These are phyloP conservation scores for Potentilla sterilis DNA, from an alignment of 306 rosid species.

Conservation along the genomic window DNA sequence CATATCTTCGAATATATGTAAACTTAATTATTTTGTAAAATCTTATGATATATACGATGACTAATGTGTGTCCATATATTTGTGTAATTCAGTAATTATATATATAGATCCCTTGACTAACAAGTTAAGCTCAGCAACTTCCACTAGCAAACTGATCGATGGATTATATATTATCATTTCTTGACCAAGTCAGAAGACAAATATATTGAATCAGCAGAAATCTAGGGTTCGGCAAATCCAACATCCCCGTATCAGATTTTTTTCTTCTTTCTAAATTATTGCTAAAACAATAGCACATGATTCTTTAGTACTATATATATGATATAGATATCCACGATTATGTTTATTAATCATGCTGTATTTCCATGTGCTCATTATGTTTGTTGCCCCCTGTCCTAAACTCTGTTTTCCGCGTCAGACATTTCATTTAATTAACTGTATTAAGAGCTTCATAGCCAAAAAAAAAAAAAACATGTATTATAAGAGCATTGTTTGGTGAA, in stretches of 20 bases:
- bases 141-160: too few species aligned
- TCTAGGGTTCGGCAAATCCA: background rate
- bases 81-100: background rate
- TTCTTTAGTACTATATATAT: background rate
- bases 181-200: background rate
- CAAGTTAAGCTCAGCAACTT: too few species aligned
- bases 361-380: conserved; percentile 5
- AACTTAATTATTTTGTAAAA: too few species aligned
- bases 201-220: background rate
- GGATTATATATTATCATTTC: background rate
- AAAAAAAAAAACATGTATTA: too few species aligned
- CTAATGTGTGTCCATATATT: background rate
- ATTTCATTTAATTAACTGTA: background rate
- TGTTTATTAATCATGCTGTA: background rate
- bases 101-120: background rate
- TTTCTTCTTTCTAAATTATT: background rate
- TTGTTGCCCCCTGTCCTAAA: conserved; percentile 1
- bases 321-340: background rate
- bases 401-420: background rate
- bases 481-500: too few species aligned
- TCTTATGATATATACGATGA: too few species aligned
- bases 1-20: too few species aligned
- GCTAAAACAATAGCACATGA: background rate
- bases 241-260: background rate
- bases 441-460: too few species aligned